phyloP scores from a whole-genome alignment of 345 rosid species.

The Moricandia moricandioides region DNA sequence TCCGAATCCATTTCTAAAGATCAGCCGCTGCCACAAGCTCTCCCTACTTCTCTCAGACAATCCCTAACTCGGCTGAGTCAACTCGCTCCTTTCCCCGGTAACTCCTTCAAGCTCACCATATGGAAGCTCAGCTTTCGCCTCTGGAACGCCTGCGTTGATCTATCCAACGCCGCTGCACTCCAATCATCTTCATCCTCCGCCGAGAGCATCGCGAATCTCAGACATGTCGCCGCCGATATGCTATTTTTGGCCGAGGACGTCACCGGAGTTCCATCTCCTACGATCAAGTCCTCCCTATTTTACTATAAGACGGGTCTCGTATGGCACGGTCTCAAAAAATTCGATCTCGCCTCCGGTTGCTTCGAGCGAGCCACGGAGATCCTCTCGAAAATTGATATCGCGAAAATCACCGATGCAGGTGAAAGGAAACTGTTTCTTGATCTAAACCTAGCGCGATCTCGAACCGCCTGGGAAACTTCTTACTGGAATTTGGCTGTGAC shows the following conservation, averaged over 20 bases:
- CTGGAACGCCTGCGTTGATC: slow-evolving; percentile 95
- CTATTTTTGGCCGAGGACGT: slow-evolving; percentile 61
- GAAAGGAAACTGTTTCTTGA: slow-evolving; percentile 72
- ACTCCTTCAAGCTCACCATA: slow-evolving; percentile 61
- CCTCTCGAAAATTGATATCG: slow-evolving; percentile 54
- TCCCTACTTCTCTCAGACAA: slow-evolving; percentile 55
- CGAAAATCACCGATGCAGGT: slow-evolving; percentile 50
- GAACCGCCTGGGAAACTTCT: slow-evolving; percentile 75
- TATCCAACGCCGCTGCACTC: slow-evolving; percentile 56
- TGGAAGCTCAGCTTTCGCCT: slow-evolving; percentile 95
- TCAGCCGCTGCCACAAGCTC: slow-evolving; percentile 41
- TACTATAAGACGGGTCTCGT: slow-evolving; percentile 71
- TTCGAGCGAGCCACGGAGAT: slow-evolving; percentile 83
- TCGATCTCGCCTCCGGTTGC: slow-evolving; percentile 80
- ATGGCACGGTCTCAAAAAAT: slow-evolving; percentile 59
- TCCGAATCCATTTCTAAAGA: slow-evolving; percentile 45
- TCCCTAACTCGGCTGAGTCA: slow-evolving; percentile 54
- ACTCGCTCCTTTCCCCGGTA: slow-evolving; percentile 54
- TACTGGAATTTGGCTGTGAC: slow-evolving; percentile 78
- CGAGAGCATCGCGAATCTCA: slow-evolving; percentile 48
- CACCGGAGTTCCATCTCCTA: slow-evolving; percentile 73
- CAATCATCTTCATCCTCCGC: slow-evolving; percentile 41
- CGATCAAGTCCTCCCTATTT: slow-evolving; percentile 68
- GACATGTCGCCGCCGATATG: slow-evolving; percentile 88
- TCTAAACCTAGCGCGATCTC: slow-evolving; percentile 80